Base-by-base conservation (phyloP, 176 grass and related monocot species). In the Juncus inflexus region DNA sequence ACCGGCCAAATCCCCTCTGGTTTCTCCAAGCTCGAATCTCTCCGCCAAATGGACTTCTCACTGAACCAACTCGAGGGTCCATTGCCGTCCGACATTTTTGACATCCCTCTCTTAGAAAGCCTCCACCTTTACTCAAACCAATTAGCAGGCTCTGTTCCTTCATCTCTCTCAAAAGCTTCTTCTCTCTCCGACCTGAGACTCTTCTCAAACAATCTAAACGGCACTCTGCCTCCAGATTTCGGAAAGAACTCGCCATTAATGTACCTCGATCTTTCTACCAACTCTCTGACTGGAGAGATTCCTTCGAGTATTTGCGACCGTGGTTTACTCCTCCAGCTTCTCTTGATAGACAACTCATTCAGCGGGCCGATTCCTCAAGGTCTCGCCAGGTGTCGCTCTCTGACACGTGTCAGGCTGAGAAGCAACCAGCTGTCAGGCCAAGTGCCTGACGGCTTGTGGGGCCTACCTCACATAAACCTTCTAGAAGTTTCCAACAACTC, bases 41-140 rank as follows among this genome's bases (percentile, higher is more conserved):
- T 96, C 15, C 52, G 62, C 40, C 65, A 15, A 40, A 52, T 91
- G 10, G 92, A 96, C 10, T 0, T 82, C 8, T 77, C 87, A 59
- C 80, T 86, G 79, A 96, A 96, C 74, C 63, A 15, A 5, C 82
- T 96, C 37, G 2, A 61, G 35, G 87, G 92, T 9, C 55, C 82
- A 50, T 74, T 99, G 52, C 94, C 94, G 3, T 85, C 68, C 2
- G 88, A 99, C 78, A 67, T 99, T 15, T 99, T 99, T 53, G 61
- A 77, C 7, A 83, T 81, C n/a, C 80, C 82, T 3, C 59, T 37
- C 28, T 74, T 99, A 2, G 80, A 99, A 76, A 86, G 58, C 52
- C n/a, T 92, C 6, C 85, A 90, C 72, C 56, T 92, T 6, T 86
- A 86, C 55, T 51, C 66, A 12, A 99, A 99, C 74, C 14, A 4